Evolutionary conservation across 2,329 filamentous ascomycete genomes (phyloP).

Genomic region (Hypoxylon sp.): DNA sequence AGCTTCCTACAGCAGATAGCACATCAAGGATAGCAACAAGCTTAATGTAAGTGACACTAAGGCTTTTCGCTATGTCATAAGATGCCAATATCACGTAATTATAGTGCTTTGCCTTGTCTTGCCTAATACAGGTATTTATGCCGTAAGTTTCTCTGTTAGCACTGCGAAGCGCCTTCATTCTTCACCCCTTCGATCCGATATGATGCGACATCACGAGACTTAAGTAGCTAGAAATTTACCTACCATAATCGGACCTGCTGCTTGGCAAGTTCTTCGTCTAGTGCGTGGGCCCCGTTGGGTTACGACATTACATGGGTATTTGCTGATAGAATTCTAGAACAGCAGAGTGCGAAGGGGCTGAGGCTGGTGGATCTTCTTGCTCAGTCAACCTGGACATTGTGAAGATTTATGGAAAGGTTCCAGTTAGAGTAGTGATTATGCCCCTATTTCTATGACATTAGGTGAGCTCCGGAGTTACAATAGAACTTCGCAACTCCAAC

Average conservation of each 20-base stretch:
- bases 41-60: constrained; percentile 17
- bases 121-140: constrained; percentile 18
- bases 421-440: too few relatives aligned
- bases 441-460: background rate
- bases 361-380: background rate
- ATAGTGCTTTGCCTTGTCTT: constrained; percentile 11
- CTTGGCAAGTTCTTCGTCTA: background rate
- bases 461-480: background rate
- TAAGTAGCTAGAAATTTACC: background rate
- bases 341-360: background rate
- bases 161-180: background rate
- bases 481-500: background rate
- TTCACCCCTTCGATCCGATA: background rate
- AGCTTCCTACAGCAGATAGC: constrained; percentile 43
- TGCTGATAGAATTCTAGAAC: background rate
- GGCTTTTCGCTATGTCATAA: constrained; percentile 9
- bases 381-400: too few relatives aligned
- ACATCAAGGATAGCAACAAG: constrained; percentile 16
- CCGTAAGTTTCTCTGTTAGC: background rate
- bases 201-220: constrained; percentile 8
- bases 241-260: background rate
- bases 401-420: too few relatives aligned
- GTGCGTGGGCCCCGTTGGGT: background rate
- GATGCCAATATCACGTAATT: constrained; percentile 26
- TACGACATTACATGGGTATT: background rate